Evolutionary conservation across 1,284 basidiomycete species (phyloP).

Genomic region (Jaminaea rosea): DNA sequence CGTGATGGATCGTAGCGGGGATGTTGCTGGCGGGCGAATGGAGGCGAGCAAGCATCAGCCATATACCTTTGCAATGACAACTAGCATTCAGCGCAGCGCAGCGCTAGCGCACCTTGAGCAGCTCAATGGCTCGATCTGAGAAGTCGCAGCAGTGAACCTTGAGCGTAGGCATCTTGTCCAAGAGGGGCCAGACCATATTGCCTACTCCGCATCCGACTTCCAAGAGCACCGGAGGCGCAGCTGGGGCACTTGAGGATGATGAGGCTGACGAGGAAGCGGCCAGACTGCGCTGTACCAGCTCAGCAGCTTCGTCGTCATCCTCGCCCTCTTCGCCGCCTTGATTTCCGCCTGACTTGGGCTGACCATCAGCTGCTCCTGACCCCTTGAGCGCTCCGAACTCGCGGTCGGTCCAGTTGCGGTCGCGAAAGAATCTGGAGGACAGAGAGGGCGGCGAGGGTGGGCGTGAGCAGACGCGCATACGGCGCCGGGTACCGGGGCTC

Average conservation of each 20-base stretch:
- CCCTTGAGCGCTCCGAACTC: constrained; percentile 26
- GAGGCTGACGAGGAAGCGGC: too few species aligned
- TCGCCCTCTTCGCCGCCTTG: background rate
- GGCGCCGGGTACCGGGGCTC: background rate
- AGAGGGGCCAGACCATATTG: constrained; percentile 42
- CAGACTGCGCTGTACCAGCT: too few species aligned
- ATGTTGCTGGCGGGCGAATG: constrained; percentile 14
- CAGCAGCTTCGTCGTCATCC: constrained; percentile 1
- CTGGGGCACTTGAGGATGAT: background rate
- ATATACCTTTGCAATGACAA: background rate
- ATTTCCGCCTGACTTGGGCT: background rate
- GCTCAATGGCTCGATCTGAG: constrained; percentile 35
- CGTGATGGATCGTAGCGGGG: constrained; percentile 20
- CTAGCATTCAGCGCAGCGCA: background rate
- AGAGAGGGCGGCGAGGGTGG: background rate
- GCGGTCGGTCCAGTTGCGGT: constrained; percentile 47
- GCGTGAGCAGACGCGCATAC: background rate
- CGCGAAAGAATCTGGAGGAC: constrained; percentile 45
- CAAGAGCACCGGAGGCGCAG: constrained; percentile 20
- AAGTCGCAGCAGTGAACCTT: constrained; percentile 45
- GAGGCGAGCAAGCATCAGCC: background rate
- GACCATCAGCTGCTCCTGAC: background rate
- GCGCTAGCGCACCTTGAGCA: constrained; percentile 20
- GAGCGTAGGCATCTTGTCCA: constrained; percentile 21
- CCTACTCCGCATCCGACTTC: constrained; percentile 46